Evolutionary conservation across 495 filamentous ascomycete genomes (phyloP).

Genomic region (Aspergillus sparsus): DNA sequence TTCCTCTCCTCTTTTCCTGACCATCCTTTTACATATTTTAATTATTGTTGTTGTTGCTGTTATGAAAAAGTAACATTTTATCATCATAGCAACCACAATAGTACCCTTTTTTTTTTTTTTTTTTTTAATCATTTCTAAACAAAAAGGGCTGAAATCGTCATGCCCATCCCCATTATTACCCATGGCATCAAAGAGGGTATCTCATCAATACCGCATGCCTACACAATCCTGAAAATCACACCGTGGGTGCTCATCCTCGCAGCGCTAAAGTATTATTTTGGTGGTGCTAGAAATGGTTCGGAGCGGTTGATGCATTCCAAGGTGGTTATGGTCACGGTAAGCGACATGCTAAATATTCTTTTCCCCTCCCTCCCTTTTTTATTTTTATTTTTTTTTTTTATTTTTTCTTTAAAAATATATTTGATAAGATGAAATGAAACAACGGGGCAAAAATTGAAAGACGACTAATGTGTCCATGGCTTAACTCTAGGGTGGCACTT

Average conservation of each 20-base stretch:
- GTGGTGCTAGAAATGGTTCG: conserved; percentile 70
- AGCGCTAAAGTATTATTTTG: conserved; percentile 75
- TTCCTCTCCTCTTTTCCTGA: conserved; percentile 2
- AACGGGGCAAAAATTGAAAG: too few relatives aligned
- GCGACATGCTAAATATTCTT: conserved; percentile 5
- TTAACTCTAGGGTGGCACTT: conserved; percentile 74
- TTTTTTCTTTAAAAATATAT: conserved; percentile 9
- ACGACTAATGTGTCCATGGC: too few relatives aligned
- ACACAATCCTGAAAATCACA: conserved; percentile 57
- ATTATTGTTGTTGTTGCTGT: neutral
- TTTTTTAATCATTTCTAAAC: neutral
- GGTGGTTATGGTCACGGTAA: conserved; percentile 87
- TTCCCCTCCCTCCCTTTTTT: neutral
- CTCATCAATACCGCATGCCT: conserved; percentile 63
- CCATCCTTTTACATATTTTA: neutral
- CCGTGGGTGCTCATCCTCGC: conserved; percentile 61
- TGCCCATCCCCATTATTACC: conserved; percentile 78
- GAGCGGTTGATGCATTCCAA: conserved; percentile 91
- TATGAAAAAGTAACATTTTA: too few relatives aligned
- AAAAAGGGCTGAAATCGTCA: conserved; percentile 34
- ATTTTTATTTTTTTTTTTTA: neutral
- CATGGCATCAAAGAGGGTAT: conserved; percentile 64
- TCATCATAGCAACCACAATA: too few relatives aligned
- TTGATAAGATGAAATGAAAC: neutral
- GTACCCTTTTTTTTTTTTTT: neutral